Evolutionary conservation across 345 rosid genomes (phyloP).

Genomic region (Corchorus capsularis): DNA sequence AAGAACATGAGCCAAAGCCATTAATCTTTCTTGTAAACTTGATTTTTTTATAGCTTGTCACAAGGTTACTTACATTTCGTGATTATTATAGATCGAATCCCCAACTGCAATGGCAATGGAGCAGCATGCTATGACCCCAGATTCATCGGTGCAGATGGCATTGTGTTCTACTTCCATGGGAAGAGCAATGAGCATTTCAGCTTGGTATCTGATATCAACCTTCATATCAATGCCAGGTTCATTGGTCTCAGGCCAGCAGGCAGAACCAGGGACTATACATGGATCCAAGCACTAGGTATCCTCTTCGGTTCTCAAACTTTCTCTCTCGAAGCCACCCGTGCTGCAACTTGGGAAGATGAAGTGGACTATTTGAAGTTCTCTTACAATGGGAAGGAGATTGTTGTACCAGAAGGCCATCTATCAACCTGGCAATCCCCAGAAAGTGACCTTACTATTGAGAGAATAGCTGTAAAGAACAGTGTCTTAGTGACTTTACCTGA

Average conservation of each 20-base stretch:
- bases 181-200: constrained; percentile 51
- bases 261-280: constrained; percentile 52
- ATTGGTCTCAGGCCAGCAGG: constrained; percentile 55
- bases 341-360: constrained; percentile 55
- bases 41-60: not conserved
- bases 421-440: constrained; percentile 54
- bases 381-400: constrained; percentile 49
- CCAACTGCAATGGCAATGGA: constrained; percentile 54
- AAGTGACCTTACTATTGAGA: constrained; percentile 54
- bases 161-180: constrained; percentile 64
- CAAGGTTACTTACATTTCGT: not conserved
- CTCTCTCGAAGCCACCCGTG: constrained; percentile 59
- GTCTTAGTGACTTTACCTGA: constrained; percentile 45
- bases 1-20: not conserved
- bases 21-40: not conserved
- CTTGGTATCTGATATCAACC: constrained; percentile 52
- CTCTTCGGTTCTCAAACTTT: constrained; percentile 55
- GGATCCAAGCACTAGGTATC: constrained; percentile 64
- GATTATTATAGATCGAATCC: constrained; percentile 16
- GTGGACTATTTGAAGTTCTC: constrained; percentile 57
- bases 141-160: constrained; percentile 60
- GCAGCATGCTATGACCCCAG: constrained; percentile 60
- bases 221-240: constrained; percentile 57
- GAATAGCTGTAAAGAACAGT: constrained; percentile 55
- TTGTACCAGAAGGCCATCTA: constrained; percentile 48